Conservation (phyloP, 495 filamentous ascomycete species). For the Xylaria longipes region DNA sequence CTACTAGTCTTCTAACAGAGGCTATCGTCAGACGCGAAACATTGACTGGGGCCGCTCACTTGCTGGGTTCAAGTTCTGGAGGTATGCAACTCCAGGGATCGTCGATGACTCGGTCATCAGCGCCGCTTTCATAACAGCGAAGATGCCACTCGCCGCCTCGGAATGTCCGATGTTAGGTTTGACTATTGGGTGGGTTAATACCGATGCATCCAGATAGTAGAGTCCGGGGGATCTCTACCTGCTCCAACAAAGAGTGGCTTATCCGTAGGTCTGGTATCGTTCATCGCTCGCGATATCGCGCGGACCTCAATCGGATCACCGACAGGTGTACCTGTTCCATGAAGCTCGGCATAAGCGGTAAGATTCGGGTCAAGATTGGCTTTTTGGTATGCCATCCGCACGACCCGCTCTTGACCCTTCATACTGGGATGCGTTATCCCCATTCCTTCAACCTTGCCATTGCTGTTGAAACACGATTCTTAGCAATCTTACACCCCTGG, state of each 20-base stretch:
- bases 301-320: constrained; percentile 59
- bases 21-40: not conserved
- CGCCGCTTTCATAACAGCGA: constrained; percentile 61
- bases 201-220: not conserved
- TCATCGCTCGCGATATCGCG: constrained; percentile 50
- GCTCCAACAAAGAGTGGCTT: constrained; percentile 58
- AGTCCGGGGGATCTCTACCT: constrained; percentile 37
- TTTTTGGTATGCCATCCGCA: constrained; percentile 57
- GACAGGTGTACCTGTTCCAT: constrained; percentile 52
- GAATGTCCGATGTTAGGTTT: constrained; percentile 56
- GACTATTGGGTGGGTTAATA: constrained; percentile 29
- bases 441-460: constrained; percentile 56
- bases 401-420: constrained; percentile 60
- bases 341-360: constrained; percentile 51
- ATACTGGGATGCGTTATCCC: constrained; percentile 65
- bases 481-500: not conserved
- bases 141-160: constrained; percentile 51
- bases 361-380: constrained; percentile 41
- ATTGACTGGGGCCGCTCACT: constrained; percentile 27
- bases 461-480: constrained; percentile 28
- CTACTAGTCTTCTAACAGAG: not conserved
- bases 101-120: constrained; percentile 60
- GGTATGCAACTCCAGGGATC: constrained; percentile 53
- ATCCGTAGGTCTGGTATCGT: constrained; percentile 34
- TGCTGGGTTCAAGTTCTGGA: constrained; percentile 59